A percentile compares a stretch with the other conserved stretches of the same genome.
Evolutionary conservation across 768 basidiomycete genomes (phyloP).

Genomic region (Mycena amicta): DNA sequence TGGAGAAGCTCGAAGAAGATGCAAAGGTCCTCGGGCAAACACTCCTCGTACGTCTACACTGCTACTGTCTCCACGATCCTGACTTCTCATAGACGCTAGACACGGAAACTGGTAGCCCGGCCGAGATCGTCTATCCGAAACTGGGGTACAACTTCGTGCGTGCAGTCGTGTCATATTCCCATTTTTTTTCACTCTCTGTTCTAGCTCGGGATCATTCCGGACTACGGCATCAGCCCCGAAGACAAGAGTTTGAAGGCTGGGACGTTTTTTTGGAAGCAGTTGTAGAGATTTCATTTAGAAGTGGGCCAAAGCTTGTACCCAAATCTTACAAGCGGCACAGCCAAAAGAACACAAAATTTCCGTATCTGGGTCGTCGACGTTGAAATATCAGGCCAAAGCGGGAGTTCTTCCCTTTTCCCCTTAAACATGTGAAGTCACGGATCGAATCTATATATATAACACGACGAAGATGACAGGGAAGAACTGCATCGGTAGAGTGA

Average conservation of each 20-base stretch:
- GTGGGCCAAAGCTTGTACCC: background rate
- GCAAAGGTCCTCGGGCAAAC: constrained; percentile 9
- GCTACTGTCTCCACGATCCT: background rate
- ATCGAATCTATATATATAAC: too few relatives aligned
- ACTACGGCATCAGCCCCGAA: constrained; percentile 14
- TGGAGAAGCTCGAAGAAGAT: constrained; percentile 10
- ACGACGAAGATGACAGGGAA: too few relatives aligned
- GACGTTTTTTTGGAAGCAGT: constrained; percentile 19
- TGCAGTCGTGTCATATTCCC: background rate
- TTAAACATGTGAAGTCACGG: too few relatives aligned
- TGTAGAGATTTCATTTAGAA: background rate
- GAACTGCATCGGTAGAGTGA: too few relatives aligned
- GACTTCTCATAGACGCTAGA: constrained; percentile 5
- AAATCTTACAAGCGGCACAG: background rate
- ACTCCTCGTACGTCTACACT: background rate
- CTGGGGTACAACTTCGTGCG: constrained; percentile 14
- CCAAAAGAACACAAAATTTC: background rate
- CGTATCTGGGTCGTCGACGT: too few relatives aligned
- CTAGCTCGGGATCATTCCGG: constrained; percentile 14
- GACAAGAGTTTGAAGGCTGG: constrained; percentile 9
- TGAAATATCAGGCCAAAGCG: too few relatives aligned
- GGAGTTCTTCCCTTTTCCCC: too few relatives aligned
- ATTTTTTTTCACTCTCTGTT: background rate
- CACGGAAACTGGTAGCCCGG: constrained; percentile 17
- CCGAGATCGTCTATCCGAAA: constrained; percentile 13